Evolutionary conservation across 148 eudicot genomes (phyloP).

Genomic region (Agrostemma githago): DNA sequence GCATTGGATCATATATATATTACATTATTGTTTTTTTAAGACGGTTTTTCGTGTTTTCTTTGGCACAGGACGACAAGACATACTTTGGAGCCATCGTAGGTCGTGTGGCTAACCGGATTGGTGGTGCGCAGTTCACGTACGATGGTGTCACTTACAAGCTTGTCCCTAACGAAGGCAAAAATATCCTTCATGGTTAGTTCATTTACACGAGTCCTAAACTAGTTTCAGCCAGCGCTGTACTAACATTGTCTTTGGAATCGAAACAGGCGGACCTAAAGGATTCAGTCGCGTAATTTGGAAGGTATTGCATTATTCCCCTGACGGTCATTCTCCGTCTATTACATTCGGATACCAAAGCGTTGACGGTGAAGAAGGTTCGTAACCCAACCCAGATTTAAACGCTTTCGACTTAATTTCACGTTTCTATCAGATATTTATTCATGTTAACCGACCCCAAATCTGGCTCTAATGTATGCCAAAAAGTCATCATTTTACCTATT

Average conservation of each 20-base stretch:
- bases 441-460: too few relatives aligned
- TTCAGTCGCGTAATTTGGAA: conserved; percentile 58
- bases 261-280: conserved; percentile 66
- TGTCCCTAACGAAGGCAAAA: conserved; percentile 48
- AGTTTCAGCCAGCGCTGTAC: too few relatives aligned
- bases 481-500: too few relatives aligned
- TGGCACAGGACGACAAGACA: conserved; percentile 52
- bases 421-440: too few relatives aligned
- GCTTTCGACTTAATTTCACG: too few relatives aligned
- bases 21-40: too few relatives aligned
- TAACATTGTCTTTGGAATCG: background rate
- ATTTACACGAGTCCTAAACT: too few relatives aligned
- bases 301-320: conserved; percentile 40
- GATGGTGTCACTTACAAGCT: conserved; percentile 59
- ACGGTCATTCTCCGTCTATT: conserved; percentile 39
- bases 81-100: conserved; percentile 74
- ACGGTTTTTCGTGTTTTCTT: background rate
- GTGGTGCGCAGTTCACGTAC: conserved; percentile 55
- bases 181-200: conserved; percentile 64
- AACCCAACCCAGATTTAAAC: background rate
- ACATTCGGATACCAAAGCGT: conserved; percentile 52
- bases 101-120: conserved; percentile 84
- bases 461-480: too few relatives aligned
- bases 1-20: too few relatives aligned
- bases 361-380: conserved; percentile 70